These are phyloP conservation scores for Neurospora discreta DNA, from an alignment of 495 filamentous ascomycete species.

Conservation along the genomic window DNA sequence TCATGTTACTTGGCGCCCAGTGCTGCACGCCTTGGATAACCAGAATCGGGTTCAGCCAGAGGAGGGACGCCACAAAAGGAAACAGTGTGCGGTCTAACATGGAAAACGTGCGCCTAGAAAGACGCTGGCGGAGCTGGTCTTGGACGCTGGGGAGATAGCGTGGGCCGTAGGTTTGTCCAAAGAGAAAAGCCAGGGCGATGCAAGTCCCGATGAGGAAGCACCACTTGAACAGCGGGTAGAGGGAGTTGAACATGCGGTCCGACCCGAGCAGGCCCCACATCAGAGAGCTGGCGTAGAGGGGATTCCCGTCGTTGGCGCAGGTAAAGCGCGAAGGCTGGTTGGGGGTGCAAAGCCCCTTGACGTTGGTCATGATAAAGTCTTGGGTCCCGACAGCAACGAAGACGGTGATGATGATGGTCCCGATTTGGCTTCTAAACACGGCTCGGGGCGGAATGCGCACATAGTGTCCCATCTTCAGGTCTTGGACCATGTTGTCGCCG, in stretches of 20 bases:
- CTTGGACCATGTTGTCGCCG: slow-evolving; percentile 27
- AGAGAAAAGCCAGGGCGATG: slow-evolving; percentile 20
- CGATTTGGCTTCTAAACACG: slow-evolving; percentile 22
- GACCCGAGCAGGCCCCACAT: slow-evolving; percentile 29
- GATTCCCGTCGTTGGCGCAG: slow-evolving; percentile 21
- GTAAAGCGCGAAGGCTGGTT: slow-evolving; percentile 21
- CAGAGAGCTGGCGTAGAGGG: slow-evolving; percentile 21
- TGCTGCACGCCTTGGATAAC: slow-evolving; percentile 23
- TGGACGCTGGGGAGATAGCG: slow-evolving; percentile 19
- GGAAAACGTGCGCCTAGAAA: slow-evolving; percentile 13
- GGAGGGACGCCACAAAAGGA: slow-evolving; percentile 15
- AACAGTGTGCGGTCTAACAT: slow-evolving; percentile 19
- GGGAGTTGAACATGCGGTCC: slow-evolving; percentile 25
- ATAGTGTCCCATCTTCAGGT: slow-evolving; percentile 29
- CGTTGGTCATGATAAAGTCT: slow-evolving; percentile 20
- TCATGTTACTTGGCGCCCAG: slow-evolving; percentile 23
- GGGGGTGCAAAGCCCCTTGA: slow-evolving; percentile 18
- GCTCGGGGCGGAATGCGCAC: slow-evolving; percentile 21
- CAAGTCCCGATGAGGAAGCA: slow-evolving; percentile 28
- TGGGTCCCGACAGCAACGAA: slow-evolving; percentile 23
- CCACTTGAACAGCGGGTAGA: slow-evolving; percentile 30
- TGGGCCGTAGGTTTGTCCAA: slow-evolving; percentile 19
- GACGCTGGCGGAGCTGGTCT: slow-evolving; percentile 16
- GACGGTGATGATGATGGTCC: slow-evolving; percentile 23
- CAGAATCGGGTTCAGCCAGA: slow-evolving; percentile 21